Conservation (phyloP, 345 rosid genomes). For the Salix exigua region DNA sequence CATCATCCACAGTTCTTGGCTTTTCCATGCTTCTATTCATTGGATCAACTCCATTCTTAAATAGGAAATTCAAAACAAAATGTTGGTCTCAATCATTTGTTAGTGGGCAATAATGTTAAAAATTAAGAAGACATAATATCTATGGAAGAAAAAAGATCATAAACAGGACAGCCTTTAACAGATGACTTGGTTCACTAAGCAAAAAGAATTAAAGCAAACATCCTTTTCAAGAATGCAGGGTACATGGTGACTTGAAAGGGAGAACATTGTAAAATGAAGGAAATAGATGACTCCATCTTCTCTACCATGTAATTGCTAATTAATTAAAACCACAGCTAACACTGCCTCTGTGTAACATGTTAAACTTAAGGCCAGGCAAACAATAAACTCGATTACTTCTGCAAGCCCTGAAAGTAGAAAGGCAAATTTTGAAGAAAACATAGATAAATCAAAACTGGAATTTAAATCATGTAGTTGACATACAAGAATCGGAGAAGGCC, state of each 20-base stretch:
- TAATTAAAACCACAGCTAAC: neutral
- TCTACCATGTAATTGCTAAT: neutral
- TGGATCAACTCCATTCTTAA: conserved; percentile 83
- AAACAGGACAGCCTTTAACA: conserved; percentile 1
- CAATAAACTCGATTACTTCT: neutral
- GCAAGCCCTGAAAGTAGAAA: neutral
- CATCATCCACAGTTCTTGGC: conserved; percentile 66
- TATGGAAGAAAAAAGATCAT: conserved; percentile 1
- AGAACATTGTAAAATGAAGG: neutral
- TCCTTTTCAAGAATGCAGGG: neutral
- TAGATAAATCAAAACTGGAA: neutral
- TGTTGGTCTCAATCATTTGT: neutral
- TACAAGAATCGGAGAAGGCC: conserved; percentile 66
- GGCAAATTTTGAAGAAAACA: neutral
- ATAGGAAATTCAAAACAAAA: conserved; percentile 7
- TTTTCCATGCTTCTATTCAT: conserved; percentile 73
- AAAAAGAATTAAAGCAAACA: neutral
- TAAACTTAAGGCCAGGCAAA: neutral
- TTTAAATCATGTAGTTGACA: conserved; percentile 8
- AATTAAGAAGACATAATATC: neutral
- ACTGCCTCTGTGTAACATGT: neutral
- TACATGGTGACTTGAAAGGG: neutral
- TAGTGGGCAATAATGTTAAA: neutral
- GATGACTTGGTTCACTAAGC: conserved; percentile 2
- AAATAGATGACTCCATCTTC: neutral